Conservation (phyloP, 129 eudicot species). For the sunflower (Helianthus annuus) region HanXRQr2.0-SUNRISE NC_035448.2:5745589-5746088, state of each 20-base stretch:
- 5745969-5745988: constrained; percentile 17
- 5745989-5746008: constrained; percentile 23
- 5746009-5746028: constrained; percentile 6
- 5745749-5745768: constrained; percentile 21
- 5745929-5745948: not conserved
- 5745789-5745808: constrained; percentile 33
- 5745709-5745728: constrained; percentile 40
- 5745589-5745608: constrained; percentile 60
- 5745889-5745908: constrained; percentile 4
- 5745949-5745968: not conserved
- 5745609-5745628: constrained; percentile 55
- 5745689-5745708: constrained; percentile 54
- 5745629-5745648: constrained; percentile 78
- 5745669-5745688: constrained; percentile 64
- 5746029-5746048: constrained; percentile 25
- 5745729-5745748: constrained; percentile 51
- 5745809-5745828: constrained; percentile 2
- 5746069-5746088: not conserved
- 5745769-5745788: constrained; percentile 48
- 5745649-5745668: constrained; percentile 78
- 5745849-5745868: constrained; percentile 2
- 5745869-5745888: constrained; percentile 21
- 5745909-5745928: not conserved
- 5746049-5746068: constrained; percentile 7
- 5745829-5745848: not conserved